A percentile compares a stretch with the other conserved stretches of the same genome.
Conservation (phyloP, 2,329 filamentous ascomycete genomes). For the Colletotrichum noveboracense region DNA sequence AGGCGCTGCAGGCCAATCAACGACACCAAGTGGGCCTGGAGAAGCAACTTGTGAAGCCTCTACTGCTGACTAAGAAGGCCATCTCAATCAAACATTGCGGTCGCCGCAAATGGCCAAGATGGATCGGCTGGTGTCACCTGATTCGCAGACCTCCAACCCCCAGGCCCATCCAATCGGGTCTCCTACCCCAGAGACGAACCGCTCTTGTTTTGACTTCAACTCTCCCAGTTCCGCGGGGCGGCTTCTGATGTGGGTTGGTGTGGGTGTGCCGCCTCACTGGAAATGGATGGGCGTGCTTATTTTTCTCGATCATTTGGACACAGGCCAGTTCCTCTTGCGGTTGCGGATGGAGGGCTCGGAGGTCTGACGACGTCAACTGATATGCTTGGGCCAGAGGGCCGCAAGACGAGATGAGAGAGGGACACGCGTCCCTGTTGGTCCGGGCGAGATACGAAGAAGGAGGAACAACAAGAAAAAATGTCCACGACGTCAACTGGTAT, state of each 20-base stretch:
- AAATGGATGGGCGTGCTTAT: not conserved
- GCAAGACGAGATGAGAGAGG: not conserved
- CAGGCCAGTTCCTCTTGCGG: not conserved
- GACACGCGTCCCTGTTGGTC: not conserved
- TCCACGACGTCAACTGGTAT: not conserved
- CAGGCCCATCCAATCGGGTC: not conserved
- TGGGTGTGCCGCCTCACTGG: not conserved
- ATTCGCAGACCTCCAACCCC: not conserved
- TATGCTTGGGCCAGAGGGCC: not conserved
- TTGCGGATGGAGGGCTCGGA: not conserved
- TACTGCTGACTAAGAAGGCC: not conserved
- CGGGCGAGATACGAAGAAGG: not conserved
- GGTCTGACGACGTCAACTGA: not conserved
- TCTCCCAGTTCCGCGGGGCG: not conserved
- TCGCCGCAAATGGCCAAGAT: not conserved
- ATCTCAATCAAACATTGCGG: not conserved
- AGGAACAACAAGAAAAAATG: not conserved
- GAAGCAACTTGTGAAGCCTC: not conserved
- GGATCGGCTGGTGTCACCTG: not conserved
- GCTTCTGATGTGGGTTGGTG: not conserved
- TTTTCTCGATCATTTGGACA: not conserved
- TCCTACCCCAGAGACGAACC: not conserved
- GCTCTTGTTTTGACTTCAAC: slow-evolving; percentile 18
- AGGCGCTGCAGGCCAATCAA: not conserved
- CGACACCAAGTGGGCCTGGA: not conserved